Conservation (phyloP, 805 yeast genomes). For the Danielia reshetovae region DNA sequence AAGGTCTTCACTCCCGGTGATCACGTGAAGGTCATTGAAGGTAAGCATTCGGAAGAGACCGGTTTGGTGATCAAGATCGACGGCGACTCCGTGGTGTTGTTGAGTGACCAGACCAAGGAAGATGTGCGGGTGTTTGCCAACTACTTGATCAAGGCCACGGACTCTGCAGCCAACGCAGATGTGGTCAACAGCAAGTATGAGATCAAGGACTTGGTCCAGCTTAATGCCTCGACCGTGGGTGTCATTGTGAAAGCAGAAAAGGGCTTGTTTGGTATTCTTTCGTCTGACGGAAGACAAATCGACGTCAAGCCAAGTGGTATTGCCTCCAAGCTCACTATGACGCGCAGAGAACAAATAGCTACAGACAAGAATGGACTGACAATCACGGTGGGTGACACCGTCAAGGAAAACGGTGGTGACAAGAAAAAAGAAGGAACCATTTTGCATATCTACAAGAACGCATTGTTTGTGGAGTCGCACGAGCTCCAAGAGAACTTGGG, state of each 20-base stretch:
- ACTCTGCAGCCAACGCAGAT: conserved; percentile 54
- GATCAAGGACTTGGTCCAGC: conserved; percentile 83
- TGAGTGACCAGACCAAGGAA: conserved; percentile 82
- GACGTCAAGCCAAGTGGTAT: conserved; percentile 79
- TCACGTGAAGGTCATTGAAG: conserved; percentile 88
- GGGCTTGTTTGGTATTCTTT: conserved; percentile 73
- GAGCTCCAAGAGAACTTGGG: conserved; percentile 83
- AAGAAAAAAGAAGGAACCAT: conserved; percentile 80
- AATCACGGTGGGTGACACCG: conserved; percentile 85
- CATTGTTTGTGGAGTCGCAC: conserved; percentile 75
- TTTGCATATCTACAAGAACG: conserved; percentile 77
- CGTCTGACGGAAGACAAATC: conserved; percentile 74
- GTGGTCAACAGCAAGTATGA: conserved; percentile 78
- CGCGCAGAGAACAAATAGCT: conserved; percentile 70
- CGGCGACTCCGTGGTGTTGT: conserved; percentile 82
- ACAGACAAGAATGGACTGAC: conserved; percentile 85
- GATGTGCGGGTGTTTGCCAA: conserved; percentile 93
- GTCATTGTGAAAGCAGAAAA: conserved; percentile 88
- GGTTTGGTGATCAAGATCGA: conserved; percentile 85
- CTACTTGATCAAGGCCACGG: conserved; percentile 87
- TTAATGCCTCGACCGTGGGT: conserved; percentile 83
- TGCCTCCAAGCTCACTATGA: conserved; percentile 64
- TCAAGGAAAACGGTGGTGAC: conserved; percentile 78
- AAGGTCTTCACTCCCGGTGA: conserved; percentile 89
- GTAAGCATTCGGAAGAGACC: conserved; percentile 89